Percentiles rank a stretch among this genome's conserved stretches.
Conservation (phyloP, 441 rosid species). For the Omphalea diandra region DNA sequence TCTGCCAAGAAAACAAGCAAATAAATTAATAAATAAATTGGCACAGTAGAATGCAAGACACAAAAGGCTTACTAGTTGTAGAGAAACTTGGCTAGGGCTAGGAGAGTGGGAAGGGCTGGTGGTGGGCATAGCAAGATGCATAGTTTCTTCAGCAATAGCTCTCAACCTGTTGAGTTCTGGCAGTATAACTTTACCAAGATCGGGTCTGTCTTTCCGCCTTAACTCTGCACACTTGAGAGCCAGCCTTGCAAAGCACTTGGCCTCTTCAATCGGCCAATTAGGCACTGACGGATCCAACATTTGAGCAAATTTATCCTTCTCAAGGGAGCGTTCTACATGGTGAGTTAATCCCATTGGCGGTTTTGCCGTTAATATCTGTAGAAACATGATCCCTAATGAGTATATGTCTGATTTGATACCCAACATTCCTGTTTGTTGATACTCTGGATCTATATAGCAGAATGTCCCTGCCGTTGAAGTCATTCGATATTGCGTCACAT, state of each 20-base stretch:
- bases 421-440: constrained; percentile 33
- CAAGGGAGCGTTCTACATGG: constrained; percentile 57
- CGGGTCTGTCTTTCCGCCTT: constrained; percentile 89
- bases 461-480: constrained; percentile 81
- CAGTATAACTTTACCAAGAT: constrained; percentile 65
- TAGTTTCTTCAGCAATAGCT: constrained; percentile 56
- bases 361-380: constrained; percentile 67
- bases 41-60: neutral
- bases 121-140: constrained; percentile 25
- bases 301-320: constrained; percentile 54
- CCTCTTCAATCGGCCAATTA: constrained; percentile 87
- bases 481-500: constrained; percentile 66
- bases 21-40: neutral
- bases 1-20: neutral
- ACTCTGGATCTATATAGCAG: constrained; percentile 84
- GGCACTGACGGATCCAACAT: constrained; percentile 70
- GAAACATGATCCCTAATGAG: constrained; percentile 70
- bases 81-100: constrained; percentile 41
- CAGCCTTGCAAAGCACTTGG: constrained; percentile 58
- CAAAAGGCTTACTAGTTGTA: constrained; percentile 41
- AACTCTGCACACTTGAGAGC: constrained; percentile 79
- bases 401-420: constrained; percentile 74
- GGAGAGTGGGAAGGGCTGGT: constrained; percentile 34
- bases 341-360: constrained; percentile 77
- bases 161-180: constrained; percentile 75